Evolutionary conservation across 306 rosid species (phyloP).

Genomic region (Gastrolobium bilobum): DNA sequence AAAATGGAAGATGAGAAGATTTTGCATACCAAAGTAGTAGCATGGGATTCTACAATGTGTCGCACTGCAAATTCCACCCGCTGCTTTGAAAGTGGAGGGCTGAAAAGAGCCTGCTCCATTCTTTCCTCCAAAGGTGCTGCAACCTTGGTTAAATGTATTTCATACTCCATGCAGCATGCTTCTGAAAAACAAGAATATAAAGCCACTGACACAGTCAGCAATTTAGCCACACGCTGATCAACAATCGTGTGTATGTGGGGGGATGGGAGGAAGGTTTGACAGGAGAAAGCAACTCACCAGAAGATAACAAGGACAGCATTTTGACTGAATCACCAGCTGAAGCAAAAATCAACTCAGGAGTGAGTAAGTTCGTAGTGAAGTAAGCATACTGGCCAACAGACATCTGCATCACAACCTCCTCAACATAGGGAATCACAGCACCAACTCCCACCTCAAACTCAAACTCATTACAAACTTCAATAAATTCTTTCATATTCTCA

Average conservation of each 20-base stretch:
- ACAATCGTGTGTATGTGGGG: too few relatives aligned
- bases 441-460: slow-evolving; percentile 94
- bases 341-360: slow-evolving; percentile 79
- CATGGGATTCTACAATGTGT: slow-evolving; percentile 73
- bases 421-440: slow-evolving; percentile 69
- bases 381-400: slow-evolving; percentile 82
- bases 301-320: slow-evolving; percentile 64
- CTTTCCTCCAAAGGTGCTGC: slow-evolving; percentile 93
- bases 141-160: slow-evolving; percentile 64
- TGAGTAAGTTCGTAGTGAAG: slow-evolving; percentile 59
- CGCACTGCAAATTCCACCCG: slow-evolving; percentile 92
- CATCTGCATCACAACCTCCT: slow-evolving; percentile 78
- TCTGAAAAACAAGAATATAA: slow-evolving; percentile 58
- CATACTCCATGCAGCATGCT: slow-evolving; percentile 70
- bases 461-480: slow-evolving; percentile 76
- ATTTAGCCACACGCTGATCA: slow-evolving; percentile 31
- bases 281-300: slow-evolving; percentile 75
- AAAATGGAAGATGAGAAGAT: slow-evolving; percentile 39
- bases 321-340: slow-evolving; percentile 68
- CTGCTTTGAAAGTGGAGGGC: slow-evolving; percentile 97
- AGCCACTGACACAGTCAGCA: slow-evolving; percentile 11
- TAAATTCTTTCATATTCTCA: slow-evolving; percentile 59
- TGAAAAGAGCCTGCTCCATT: slow-evolving; percentile 97
- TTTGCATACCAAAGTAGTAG: slow-evolving; percentile 75
- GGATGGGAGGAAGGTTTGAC: background rate